Conservation (phyloP, 805 yeast species). For the Barnettozyma salicaria region DNA sequence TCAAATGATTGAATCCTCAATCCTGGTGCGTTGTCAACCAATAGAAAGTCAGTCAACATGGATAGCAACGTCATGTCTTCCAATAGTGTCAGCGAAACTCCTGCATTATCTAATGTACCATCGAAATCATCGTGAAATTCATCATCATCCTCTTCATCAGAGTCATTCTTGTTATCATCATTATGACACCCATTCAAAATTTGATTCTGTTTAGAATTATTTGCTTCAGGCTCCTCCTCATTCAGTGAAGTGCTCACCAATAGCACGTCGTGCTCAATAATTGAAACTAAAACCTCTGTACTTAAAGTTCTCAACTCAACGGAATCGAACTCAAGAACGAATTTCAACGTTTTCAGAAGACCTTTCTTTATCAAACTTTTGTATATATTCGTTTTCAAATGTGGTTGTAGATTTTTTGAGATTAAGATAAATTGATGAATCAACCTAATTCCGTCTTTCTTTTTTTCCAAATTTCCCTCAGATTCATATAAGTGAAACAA, state of each 20-base stretch:
- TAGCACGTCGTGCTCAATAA: conserved; percentile 78
- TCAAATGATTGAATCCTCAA: conserved; percentile 78
- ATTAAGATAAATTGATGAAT: conserved; percentile 74
- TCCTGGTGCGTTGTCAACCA: conserved; percentile 62
- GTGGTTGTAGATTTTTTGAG: conserved; percentile 57
- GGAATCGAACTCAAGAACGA: conserved; percentile 54
- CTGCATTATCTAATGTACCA: conserved; percentile 1
- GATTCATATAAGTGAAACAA: conserved; percentile 52
- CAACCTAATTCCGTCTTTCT: conserved; percentile 64
- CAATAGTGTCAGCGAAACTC: conserved; percentile 26
- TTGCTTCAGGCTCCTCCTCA: conserved; percentile 9
- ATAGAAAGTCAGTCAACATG: conserved; percentile 51
- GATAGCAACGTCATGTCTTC: conserved; percentile 55
- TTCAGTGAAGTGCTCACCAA: conserved; percentile 34
- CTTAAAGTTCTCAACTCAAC: conserved; percentile 57
- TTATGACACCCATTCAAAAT: conserved; percentile 11
- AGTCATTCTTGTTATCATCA: conserved; percentile 7
- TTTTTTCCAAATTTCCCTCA: conserved; percentile 13
- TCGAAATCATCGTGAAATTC: conserved; percentile 2
- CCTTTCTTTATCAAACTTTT: conserved; percentile 60
- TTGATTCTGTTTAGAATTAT: no score
- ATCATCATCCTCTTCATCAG: conserved; percentile 4
- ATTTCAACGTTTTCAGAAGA: conserved; percentile 60
- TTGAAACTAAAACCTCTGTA: conserved; percentile 71
- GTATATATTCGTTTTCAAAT: conserved; percentile 62